Base-by-base conservation (phyloP, 2,329 filamentous ascomycete genomes). In the Xylariaceae sp. region DNA sequence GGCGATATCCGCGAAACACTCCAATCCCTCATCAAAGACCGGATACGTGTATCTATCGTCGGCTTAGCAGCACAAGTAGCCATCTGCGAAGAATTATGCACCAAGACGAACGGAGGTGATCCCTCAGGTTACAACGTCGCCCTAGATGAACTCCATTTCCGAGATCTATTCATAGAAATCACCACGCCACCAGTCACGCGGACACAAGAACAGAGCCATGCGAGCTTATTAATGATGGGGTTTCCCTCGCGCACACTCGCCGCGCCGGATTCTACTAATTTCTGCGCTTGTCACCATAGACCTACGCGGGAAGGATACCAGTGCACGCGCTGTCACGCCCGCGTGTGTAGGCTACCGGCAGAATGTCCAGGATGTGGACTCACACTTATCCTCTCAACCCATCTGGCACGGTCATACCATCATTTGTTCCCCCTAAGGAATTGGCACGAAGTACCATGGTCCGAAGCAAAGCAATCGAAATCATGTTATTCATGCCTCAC, bases 1-100 rank as follows among this genome's bases (percentile, higher is more conserved):
- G 91, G 91, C 56, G 94, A 99, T 70, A 96, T 99, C 56, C 89
- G 96, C 73, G 84, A 91, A 63, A 97, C 92, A 0, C 90, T 97
- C 67, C 76, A 78, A 48, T 81, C 81, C 37, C 86, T 96, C 32
- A 82, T 95, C 41, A 76, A 80, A 60, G 91, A 97, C 71, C 85
- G 86, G 54, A 91, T 99, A 64, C 85, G 90, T 12, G 90, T 96
- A 8, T 87, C 87, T 42, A 84, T 99, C 51, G 88, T 99, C 53
- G 94, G 94, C 0, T 81, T 99, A 41, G 88, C 91, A 4, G 94
- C 92, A 1, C 89, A 96, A 63, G 86, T 99, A 27, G 89, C 90
- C 66, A 91, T 99, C 61, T 97, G 94, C 74, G 83, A 85, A 30
- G 91, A 96, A 69, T 82, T 99, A 42, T 94, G 90, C 71, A 78